Evolutionary conservation across 2,329 filamentous ascomycete species (phyloP).

Genomic region (Penicillium sp.): DNA sequence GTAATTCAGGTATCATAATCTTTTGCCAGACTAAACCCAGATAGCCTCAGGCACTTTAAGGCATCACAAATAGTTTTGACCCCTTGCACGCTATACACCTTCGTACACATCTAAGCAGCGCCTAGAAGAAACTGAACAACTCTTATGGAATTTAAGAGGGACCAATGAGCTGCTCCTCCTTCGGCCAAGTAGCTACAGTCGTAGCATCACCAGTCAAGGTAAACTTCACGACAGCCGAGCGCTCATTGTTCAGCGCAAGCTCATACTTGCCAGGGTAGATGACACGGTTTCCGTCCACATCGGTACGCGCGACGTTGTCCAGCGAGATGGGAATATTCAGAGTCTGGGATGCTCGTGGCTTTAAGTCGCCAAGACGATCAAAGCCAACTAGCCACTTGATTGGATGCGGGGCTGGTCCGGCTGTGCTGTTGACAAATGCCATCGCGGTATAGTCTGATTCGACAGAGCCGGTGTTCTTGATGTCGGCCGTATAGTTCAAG

Average conservation of each 20-base stretch:
- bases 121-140: too few relatives aligned
- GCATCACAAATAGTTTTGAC: too few relatives aligned
- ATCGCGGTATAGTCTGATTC: conserved; percentile 46
- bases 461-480: conserved; percentile 40
- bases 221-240: conserved; percentile 35
- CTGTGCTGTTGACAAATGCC: conserved; percentile 40
- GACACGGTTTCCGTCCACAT: conserved; percentile 40
- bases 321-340: conserved; percentile 41
- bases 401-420: conserved; percentile 45
- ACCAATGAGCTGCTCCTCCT: conserved; percentile 25
- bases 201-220: conserved; percentile 35
- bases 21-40: too few relatives aligned
- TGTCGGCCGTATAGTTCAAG: conserved; percentile 36
- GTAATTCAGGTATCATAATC: too few relatives aligned
- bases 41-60: too few relatives aligned
- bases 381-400: conserved; percentile 48
- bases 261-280: conserved; percentile 47
- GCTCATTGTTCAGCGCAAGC: conserved; percentile 44
- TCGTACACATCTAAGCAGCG: too few relatives aligned
- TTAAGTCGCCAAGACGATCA: conserved; percentile 32
- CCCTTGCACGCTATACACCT: too few relatives aligned
- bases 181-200: conserved; percentile 39
- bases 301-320: conserved; percentile 41
- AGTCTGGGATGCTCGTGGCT: conserved; percentile 25
- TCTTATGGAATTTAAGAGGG: conserved; percentile 5